Percentiles rank a stretch among this genome's conserved stretches.
These are phyloP conservation scores for Ascochyta pisi DNA, from an alignment of 2,329 filamentous ascomycete genomes.

Conservation along the genomic window DNA sequence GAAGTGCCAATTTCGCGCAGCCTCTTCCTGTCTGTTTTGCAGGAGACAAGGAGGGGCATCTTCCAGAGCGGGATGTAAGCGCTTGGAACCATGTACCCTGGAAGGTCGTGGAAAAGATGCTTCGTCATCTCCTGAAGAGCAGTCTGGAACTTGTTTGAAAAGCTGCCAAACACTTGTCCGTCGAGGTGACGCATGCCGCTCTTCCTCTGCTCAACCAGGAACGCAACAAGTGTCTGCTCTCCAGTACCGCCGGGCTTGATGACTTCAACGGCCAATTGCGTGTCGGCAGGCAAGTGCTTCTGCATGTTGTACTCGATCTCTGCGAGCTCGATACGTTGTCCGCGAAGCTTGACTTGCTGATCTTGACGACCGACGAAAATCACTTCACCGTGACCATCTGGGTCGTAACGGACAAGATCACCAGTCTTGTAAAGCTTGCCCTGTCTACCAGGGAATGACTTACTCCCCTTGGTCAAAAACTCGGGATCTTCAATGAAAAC, in stretches of 20 bases:
- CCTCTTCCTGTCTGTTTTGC: constrained; percentile 47
- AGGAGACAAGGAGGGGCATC: constrained; percentile 46
- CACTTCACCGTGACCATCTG: constrained; percentile 47
- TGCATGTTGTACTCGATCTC: constrained; percentile 51
- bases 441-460: constrained; percentile 55
- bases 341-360: constrained; percentile 51
- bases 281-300: constrained; percentile 48
- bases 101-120: constrained; percentile 38
- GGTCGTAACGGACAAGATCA: constrained; percentile 58
- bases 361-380: constrained; percentile 48
- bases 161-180: constrained; percentile 40
- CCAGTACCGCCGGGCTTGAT: constrained; percentile 49
- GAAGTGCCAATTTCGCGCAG: constrained; percentile 43
- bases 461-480: constrained; percentile 68
- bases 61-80: constrained; percentile 47
- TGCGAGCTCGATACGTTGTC: constrained; percentile 49
- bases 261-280: constrained; percentile 58
- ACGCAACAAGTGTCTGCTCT: constrained; percentile 44
- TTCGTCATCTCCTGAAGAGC: constrained; percentile 39
- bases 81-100: constrained; percentile 46
- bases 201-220: constrained; percentile 42
- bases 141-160: constrained; percentile 41
- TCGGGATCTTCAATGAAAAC: constrained; percentile 58
- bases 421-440: constrained; percentile 56
- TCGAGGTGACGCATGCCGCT: constrained; percentile 40